A percentile compares a stretch with the other conserved stretches of the same genome.
Conservation (phyloP, 2,329 filamentous ascomycete genomes). For the Ceratocystis harringtonii region DNA sequence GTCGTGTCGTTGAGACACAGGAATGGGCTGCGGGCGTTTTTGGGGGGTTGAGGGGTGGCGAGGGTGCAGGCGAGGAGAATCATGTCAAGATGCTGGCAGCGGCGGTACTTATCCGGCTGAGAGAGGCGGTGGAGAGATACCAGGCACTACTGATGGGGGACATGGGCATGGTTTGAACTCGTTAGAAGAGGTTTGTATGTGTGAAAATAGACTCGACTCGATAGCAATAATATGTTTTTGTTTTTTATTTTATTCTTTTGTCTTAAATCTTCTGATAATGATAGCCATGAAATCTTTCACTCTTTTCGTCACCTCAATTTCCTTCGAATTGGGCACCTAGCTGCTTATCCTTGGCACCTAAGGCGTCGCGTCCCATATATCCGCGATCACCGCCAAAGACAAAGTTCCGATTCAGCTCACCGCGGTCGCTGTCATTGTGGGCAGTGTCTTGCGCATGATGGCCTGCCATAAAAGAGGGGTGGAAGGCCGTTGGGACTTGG, state of each 20-base stretch:
- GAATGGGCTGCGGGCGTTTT: slow-evolving; percentile 76
- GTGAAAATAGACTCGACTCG: background rate
- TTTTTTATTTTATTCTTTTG: background rate
- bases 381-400: background rate
- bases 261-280: background rate
- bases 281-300: background rate
- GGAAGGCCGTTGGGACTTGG: too few species aligned
- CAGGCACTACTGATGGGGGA: slow-evolving; percentile 63
- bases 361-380: background rate
- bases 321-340: background rate
- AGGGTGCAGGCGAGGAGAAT: slow-evolving; percentile 52
- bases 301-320: background rate
- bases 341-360: too few species aligned
- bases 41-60: slow-evolving; percentile 36
- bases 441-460: too few species aligned
- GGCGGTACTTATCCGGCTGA: slow-evolving; percentile 59
- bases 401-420: background rate
- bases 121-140: slow-evolving; percentile 71
- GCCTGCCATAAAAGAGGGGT: too few species aligned
- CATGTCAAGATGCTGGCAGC: slow-evolving; percentile 66
- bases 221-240: background rate
- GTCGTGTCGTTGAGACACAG: slow-evolving; percentile 68
- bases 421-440: too few species aligned
- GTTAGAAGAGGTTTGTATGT: background rate
- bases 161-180: background rate